Conservation (phyloP, 371 early-diverging fungal genomes). For the Batkoa obscura region DNA sequence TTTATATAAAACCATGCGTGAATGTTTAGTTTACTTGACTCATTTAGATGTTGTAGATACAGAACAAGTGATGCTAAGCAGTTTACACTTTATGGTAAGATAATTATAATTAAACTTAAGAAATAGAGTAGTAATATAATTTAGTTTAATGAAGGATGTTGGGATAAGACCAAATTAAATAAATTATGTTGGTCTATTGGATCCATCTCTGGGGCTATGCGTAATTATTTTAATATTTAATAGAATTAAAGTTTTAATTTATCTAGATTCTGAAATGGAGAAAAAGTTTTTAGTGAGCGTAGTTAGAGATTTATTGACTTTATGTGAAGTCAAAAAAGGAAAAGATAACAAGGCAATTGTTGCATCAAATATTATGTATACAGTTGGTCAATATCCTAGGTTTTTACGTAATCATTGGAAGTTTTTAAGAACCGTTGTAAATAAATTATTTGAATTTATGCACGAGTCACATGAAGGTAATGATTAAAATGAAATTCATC, state of each 20-base stretch:
- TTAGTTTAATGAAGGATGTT: slow-evolving; percentile 77
- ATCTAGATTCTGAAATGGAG: slow-evolving; percentile 68
- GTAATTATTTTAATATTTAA: slow-evolving; percentile 8
- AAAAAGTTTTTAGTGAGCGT: slow-evolving; percentile 94
- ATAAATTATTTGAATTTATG: slow-evolving; percentile 99
- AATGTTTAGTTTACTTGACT: slow-evolving; percentile 91
- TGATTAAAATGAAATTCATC: not conserved
- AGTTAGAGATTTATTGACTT: slow-evolving; percentile 86
- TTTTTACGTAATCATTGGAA: slow-evolving; percentile 98
- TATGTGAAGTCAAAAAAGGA: slow-evolving; percentile 87
- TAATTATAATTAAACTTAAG: not conserved
- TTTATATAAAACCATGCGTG: slow-evolving; percentile 95
- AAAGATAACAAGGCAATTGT: slow-evolving; percentile 99
- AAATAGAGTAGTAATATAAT: not conserved
- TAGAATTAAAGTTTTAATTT: not conserved
- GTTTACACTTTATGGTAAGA: slow-evolving; percentile 63
- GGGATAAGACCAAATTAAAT: slow-evolving; percentile 94
- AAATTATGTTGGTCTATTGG: slow-evolving; percentile 99
- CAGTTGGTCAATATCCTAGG: slow-evolving; percentile 97
- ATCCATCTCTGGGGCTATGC: slow-evolving; percentile 93
- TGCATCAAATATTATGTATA: slow-evolving; percentile 99
- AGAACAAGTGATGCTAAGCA: slow-evolving; percentile 83
- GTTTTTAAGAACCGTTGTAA: slow-evolving; percentile 98
- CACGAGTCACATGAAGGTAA: slow-evolving; percentile 92
- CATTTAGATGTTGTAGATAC: slow-evolving; percentile 86